A percentile compares a stretch with the other conserved stretches of the same genome.
phyloP scores from a whole-genome alignment of 2,329 filamentous ascomycete species.

The Blastomyces gilchristii region DNA sequence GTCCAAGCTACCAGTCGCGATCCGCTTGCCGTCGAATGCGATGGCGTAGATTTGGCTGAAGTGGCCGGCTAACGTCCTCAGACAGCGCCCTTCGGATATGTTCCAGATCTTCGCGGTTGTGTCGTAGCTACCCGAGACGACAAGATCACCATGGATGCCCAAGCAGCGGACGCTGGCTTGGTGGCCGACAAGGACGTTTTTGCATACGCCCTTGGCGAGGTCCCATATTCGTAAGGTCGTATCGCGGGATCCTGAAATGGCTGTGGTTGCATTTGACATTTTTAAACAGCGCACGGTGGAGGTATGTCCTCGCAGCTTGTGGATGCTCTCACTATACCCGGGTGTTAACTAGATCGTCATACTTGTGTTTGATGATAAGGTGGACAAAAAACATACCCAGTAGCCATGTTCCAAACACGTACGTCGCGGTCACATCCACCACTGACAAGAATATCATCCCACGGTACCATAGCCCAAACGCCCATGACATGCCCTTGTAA shows the following conservation, averaged over 20 bases:
- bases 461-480: constrained; percentile 98
- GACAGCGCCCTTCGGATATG: constrained; percentile 86
- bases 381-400: constrained; percentile 51
- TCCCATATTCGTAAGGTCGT: constrained; percentile 95
- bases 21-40: constrained; percentile 85
- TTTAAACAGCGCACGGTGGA: constrained; percentile 95
- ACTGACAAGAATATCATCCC: constrained; percentile 89
- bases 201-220: constrained; percentile 83
- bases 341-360: not conserved
- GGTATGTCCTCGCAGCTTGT: constrained; percentile 85
- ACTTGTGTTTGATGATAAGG: constrained; percentile 7
- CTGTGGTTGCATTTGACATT: constrained; percentile 89
- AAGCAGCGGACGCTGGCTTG: constrained; percentile 98
- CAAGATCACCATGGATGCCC: constrained; percentile 90
- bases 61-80: constrained; percentile 82
- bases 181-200: constrained; percentile 92
- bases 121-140: constrained; percentile 97
- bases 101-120: constrained; percentile 96
- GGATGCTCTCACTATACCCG: constrained; percentile 53
- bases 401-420: constrained; percentile 89
- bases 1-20: constrained; percentile 91
- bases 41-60: constrained; percentile 99
- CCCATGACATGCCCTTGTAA: constrained; percentile 96
- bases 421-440: constrained; percentile 96
- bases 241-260: constrained; percentile 91